These are phyloP conservation scores for Ganoderma resinaceum DNA, from an alignment of 1,284 basidiomycete genomes.

Conservation along the genomic window DNA sequence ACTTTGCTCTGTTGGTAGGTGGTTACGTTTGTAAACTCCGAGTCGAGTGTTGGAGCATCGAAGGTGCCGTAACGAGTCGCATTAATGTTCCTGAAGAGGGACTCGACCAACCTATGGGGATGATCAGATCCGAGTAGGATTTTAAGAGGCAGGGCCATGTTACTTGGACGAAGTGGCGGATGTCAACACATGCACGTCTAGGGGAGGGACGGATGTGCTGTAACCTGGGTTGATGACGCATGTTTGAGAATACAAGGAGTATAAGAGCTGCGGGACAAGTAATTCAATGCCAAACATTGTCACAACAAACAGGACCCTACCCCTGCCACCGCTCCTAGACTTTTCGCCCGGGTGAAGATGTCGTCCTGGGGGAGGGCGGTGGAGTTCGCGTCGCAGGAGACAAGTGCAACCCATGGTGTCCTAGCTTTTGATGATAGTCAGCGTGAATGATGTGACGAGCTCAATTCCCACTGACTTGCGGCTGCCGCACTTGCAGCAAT, in stretches of 20 bases:
- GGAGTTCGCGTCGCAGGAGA: slow-evolving; percentile 17
- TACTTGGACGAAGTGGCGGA: not conserved
- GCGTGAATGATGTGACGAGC: not conserved
- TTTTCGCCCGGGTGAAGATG: slow-evolving; percentile 20
- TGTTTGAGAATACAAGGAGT: slow-evolving; percentile 8
- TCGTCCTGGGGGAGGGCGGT: slow-evolving; percentile 11
- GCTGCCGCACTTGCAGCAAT: not conserved
- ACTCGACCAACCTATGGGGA: slow-evolving; percentile 12
- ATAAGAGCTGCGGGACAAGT: slow-evolving; percentile 9
- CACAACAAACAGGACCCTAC: not conserved
- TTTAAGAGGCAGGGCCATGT: too few relatives aligned
- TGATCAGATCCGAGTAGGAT: not conserved
- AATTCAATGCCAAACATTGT: not conserved
- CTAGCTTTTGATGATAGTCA: not conserved
- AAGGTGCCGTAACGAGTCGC: slow-evolving; percentile 15
- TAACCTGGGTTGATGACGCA: slow-evolving; percentile 15
- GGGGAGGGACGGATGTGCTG: slow-evolving; percentile 6
- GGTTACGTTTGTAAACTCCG: slow-evolving; percentile 10
- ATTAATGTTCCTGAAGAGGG: slow-evolving; percentile 14
- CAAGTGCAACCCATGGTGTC: slow-evolving; percentile 21
- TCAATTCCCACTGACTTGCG: not conserved
- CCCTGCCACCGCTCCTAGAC: slow-evolving; percentile 16
- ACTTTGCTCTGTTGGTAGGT: not conserved
- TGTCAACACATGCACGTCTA: slow-evolving; percentile 7
- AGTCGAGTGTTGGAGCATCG: slow-evolving; percentile 16